phyloP scores from a whole-genome alignment of 176 grass and related monocot genomes.

The Oryza australiensis region DNA sequence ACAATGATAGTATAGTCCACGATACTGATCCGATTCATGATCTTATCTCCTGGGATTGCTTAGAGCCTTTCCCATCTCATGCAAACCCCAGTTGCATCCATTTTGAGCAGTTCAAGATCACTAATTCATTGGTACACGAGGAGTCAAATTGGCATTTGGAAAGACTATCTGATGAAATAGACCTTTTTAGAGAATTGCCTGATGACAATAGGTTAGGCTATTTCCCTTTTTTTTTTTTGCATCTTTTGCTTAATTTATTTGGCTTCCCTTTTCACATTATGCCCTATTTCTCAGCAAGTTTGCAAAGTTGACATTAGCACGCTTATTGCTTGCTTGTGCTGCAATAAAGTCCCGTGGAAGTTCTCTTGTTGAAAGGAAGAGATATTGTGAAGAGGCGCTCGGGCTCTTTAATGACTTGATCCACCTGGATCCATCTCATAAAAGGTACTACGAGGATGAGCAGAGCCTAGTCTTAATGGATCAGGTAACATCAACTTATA shows the following conservation, averaged over 20 bases:
- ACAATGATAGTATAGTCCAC: not conserved
- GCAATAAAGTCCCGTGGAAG: constrained; percentile 53
- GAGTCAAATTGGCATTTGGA: constrained; percentile 73
- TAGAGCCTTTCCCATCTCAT: constrained; percentile 32
- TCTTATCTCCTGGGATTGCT: constrained; percentile 60
- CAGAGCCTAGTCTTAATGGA: constrained; percentile 74
- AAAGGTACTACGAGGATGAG: constrained; percentile 79
- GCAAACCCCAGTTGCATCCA: constrained; percentile 24
- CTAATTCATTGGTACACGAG: constrained; percentile 29
- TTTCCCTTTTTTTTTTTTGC: constrained; percentile 28
- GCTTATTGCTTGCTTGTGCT: constrained; percentile 72
- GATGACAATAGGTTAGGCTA: constrained; percentile 75
- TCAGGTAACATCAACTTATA: constrained; percentile 57
- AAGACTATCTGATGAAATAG: constrained; percentile 68
- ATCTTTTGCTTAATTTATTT: constrained; percentile 26
- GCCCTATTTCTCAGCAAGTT: constrained; percentile 77
- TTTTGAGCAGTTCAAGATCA: constrained; percentile 52
- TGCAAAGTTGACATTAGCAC: constrained; percentile 72
- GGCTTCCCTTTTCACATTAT: constrained; percentile 13
- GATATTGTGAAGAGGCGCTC: constrained; percentile 73
- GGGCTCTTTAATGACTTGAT: constrained; percentile 71
- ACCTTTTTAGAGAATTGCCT: constrained; percentile 71
- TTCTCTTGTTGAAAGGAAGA: constrained; percentile 45
- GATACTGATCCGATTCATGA: constrained; percentile 42
- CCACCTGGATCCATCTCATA: constrained; percentile 72